Base-by-base conservation (phyloP, 345 rosid genomes). In the rapeseed (Brassica napus) region DNA sequence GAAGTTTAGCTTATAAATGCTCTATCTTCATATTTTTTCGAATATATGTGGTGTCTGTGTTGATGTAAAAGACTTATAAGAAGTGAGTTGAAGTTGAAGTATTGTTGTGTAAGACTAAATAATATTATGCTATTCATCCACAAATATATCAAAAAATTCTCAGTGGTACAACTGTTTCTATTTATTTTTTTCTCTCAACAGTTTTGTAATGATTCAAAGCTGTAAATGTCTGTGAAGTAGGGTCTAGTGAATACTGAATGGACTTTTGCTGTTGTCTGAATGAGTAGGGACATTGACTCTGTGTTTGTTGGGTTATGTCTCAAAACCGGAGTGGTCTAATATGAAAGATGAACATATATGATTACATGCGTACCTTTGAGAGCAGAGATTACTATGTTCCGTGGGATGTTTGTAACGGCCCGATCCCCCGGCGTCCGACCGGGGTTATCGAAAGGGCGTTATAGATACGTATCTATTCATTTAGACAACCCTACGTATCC, bases 231-330 rank as follows among this genome's bases (percentile, higher is more conserved):
- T 23, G 30, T 32, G 18, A 69, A 69, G 58, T 49, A 34, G 21
- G 14, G 44, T 37, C 23, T 23, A 39, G 58, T 60, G 21, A 26
- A 42, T 31, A 4, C 23, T 57, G 37, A 58, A 6, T 23, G 2
- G 10, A 14, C 4, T n/a, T 31, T 34, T 62, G 57, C 30, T 6
- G 24, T 79, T 28, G 57, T 1, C 8, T 68, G 65, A 47, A 70
- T 14, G 28, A 70, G 67, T 81, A 78, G 98, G 98, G 30, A 72
- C 62, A 69, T 57, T 82, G 12, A 71, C 75, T 52, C 85, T 92
- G 8, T 85, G 82, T 72, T n/a, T 92, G 14, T 23, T 89, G 79
- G 96, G 98, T 4, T 92, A 86, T 58, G 88, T 88, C 6, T 57
- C 88, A 2, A 85, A 73, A 71, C 86, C 86, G 69, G 92, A 86